phyloP scores from a whole-genome alignment of 2,329 filamentous ascomycete species.

The Leptographium flavum region DNA sequence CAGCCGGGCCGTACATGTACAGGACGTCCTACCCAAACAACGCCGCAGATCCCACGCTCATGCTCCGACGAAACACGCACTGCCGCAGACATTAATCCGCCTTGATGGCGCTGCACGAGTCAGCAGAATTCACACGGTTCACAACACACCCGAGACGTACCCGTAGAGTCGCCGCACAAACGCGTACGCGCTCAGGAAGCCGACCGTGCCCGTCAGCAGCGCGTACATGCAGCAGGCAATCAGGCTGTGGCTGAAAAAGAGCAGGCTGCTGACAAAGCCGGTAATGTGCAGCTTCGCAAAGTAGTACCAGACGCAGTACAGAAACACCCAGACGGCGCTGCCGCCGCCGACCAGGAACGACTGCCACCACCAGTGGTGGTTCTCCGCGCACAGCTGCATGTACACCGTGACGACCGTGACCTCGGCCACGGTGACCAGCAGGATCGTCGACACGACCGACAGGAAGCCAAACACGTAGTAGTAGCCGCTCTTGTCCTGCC shows the following conservation, averaged over 20 bases:
- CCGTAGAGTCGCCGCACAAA: slow-evolving; percentile 76
- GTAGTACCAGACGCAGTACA: slow-evolving; percentile 77
- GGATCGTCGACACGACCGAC: slow-evolving; percentile 55
- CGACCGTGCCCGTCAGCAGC: slow-evolving; percentile 67
- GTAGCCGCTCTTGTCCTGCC: slow-evolving; percentile 83
- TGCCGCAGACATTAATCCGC: slow-evolving; percentile 23
- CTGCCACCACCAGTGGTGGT: slow-evolving; percentile 89
- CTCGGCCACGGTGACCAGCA: slow-evolving; percentile 66
- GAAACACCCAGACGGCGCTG: slow-evolving; percentile 67
- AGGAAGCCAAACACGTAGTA: slow-evolving; percentile 88
- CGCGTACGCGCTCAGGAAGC: slow-evolving; percentile 69
- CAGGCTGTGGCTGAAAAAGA: slow-evolving; percentile 79
- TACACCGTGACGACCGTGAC: slow-evolving; percentile 76
- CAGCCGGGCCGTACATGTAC: too few species aligned
- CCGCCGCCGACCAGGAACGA: slow-evolving; percentile 68
- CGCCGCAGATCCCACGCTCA: background rate
- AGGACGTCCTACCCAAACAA: too few species aligned
- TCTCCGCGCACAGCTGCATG: slow-evolving; percentile 69
- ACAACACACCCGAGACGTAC: slow-evolving; percentile 28
- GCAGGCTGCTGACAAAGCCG: slow-evolving; percentile 62
- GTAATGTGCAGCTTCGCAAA: slow-evolving; percentile 65
- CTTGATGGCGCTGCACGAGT: slow-evolving; percentile 31
- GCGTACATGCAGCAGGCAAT: slow-evolving; percentile 72
- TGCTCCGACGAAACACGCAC: background rate
- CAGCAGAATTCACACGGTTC: background rate